These are phyloP conservation scores for Anastatica hierochuntica DNA, from an alignment of 345 rosid species.

Conservation along the genomic window DNA sequence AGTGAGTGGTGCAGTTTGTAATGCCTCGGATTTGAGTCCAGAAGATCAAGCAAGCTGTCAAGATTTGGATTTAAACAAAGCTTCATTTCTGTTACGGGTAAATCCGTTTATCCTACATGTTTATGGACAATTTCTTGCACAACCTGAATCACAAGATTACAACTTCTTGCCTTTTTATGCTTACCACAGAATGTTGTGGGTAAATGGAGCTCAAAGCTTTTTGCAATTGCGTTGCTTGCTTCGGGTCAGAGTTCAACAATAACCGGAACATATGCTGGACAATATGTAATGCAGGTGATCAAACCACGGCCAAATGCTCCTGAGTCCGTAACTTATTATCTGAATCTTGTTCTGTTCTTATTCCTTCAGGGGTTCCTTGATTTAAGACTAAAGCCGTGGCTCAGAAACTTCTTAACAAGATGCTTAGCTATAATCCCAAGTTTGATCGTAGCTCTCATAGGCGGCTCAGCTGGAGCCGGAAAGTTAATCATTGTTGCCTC, in stretches of 20 bases:
- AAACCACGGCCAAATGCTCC: no score
- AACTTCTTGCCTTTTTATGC: neutral
- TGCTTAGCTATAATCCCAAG: conserved; percentile 91
- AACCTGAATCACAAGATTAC: neutral
- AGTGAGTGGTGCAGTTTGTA: conserved; percentile 87
- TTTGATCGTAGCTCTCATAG: conserved; percentile 73
- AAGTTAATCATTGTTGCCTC: conserved; percentile 83
- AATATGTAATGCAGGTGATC: conserved; percentile 99
- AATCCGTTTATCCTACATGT: neutral
- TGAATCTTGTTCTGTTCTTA: no score
- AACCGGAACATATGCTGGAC: conserved; percentile 98
- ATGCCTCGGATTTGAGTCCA: conserved; percentile 45
- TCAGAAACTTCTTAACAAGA: conserved; percentile 74
- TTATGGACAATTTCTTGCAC: neutral
- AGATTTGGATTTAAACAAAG: conserved; percentile 81
- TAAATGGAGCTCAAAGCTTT: conserved; percentile 90
- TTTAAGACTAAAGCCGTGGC: conserved; percentile 69
- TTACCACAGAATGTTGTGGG: conserved; percentile 96
- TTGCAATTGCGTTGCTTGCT: conserved; percentile 82
- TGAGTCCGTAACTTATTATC: no score
- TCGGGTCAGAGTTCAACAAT: conserved; percentile 98
- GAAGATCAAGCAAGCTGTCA: conserved; percentile 53
- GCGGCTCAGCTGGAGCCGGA: conserved; percentile 94
- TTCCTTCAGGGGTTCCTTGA: conserved; percentile 92
- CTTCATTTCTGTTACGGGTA: conserved; percentile 86